These are phyloP conservation scores for Inosperma sp. DNA, from an alignment of 768 basidiomycete species.

Conservation along the genomic window DNA sequence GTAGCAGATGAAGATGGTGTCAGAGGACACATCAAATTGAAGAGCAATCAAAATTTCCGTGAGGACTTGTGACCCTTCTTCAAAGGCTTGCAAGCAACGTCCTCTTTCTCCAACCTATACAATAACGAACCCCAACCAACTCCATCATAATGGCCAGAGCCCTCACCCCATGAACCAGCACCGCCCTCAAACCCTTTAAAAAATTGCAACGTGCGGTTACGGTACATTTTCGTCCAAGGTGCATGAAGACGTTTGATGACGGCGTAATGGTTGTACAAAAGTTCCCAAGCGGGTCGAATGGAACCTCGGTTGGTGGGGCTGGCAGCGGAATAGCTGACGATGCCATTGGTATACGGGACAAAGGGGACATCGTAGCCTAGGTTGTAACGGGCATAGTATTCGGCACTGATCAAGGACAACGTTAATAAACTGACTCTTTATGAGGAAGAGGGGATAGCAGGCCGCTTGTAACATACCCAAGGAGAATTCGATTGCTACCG, in stretches of 20 bases:
- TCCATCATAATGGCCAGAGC: constrained; percentile 1
- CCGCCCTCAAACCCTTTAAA: constrained; percentile 3
- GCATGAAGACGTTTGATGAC: constrained; percentile 2
- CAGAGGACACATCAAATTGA: too few relatives aligned
- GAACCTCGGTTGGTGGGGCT: neutral
- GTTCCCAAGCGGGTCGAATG: constrained; percentile 5
- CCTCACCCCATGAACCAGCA: constrained; percentile 6
- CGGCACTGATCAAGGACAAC: neutral
- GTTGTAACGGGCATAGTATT: constrained; percentile 6
- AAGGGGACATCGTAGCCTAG: constrained; percentile 1
- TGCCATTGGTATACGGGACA: constrained; percentile 1
- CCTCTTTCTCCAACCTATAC: neutral
- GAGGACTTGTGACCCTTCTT: neutral
- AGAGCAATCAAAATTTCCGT: neutral
- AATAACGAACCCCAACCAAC: constrained; percentile 7
- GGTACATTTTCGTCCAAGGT: constrained; percentile 5
- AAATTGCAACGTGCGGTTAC: neutral
- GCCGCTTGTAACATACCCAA: constrained; percentile 1
- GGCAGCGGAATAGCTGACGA: neutral
- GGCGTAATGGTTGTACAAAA: constrained; percentile 1
- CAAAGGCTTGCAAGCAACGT: neutral
- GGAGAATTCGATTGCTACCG: constrained; percentile 2
- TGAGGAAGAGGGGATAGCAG: neutral
- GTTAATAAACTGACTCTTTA: neutral
- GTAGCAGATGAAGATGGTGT: too few relatives aligned